These are phyloP conservation scores for Colletotrichum lupini DNA, from an alignment of 2,329 filamentous ascomycete genomes.

Conservation along the genomic window DNA sequence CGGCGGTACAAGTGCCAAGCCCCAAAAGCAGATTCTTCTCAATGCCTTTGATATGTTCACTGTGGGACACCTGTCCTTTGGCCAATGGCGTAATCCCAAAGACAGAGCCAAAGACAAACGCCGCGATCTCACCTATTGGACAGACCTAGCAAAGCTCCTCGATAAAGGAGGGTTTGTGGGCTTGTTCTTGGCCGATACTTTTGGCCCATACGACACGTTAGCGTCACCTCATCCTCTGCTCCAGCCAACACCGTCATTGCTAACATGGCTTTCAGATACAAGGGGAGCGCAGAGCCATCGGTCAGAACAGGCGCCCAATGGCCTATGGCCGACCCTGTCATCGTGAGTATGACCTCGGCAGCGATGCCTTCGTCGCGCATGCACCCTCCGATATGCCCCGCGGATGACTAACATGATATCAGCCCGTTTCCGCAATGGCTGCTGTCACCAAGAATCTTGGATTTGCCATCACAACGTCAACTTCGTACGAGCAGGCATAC, in stretches of 20 bases:
- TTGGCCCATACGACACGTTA: constrained; percentile 71
- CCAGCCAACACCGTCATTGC: neutral
- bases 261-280: constrained; percentile 30
- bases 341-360: constrained; percentile 50
- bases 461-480: constrained; percentile 72
- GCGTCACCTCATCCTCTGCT: constrained; percentile 32
- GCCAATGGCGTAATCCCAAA: constrained; percentile 25
- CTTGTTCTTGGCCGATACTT: constrained; percentile 69
- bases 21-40: constrained; percentile 17
- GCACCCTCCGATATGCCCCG: neutral
- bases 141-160: constrained; percentile 70
- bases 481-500: constrained; percentile 71
- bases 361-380: neutral
- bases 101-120: constrained; percentile 23
- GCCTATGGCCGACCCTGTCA: constrained; percentile 73
- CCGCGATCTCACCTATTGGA: constrained; percentile 61
- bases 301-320: constrained; percentile 70
- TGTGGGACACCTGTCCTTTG: constrained; percentile 17
- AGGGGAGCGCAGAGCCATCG: constrained; percentile 65
- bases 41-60: constrained; percentile 28
- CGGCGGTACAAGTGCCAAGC: neutral
- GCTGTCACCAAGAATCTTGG: constrained; percentile 72
- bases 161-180: constrained; percentile 73
- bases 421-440: constrained; percentile 63
- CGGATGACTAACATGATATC: neutral